Evolutionary conservation across 306 rosid species (phyloP), one percentile per base, ranked within the genome.

Genomic region (Psophocarpus tetragonolobus): DNA sequence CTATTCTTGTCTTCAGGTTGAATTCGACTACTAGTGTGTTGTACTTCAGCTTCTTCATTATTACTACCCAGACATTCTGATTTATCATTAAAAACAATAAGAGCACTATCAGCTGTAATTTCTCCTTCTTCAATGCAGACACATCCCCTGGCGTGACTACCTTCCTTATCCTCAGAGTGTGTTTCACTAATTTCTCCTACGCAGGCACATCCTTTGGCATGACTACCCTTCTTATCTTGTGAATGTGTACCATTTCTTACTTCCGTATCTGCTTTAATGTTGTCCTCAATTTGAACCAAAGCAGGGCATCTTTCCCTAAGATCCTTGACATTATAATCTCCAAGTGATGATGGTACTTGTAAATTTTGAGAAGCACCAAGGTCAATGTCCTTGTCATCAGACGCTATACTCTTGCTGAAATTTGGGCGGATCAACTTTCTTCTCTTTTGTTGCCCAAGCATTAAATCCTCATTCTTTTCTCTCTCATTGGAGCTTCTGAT

Each of bases 371-470:
- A 65, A 60, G 79, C 38, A 65, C 57, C 73, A 32, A 36, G 58
- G 67, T 67, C 33, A 9, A 33, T 38, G 71, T 75, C 79, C 71
- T 62, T 72, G 39, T 76, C 74, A 51, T 58, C 75, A 48, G 71
- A 9, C 30, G 86, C 68, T 61, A 65, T 21, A 21, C 58, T 81
- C 63, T 82, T 65, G 64, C 71, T 65, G 82, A 91, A 88, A 67
- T 69, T 83, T 3, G 96, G 96, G 54, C 93, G 88, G 42, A 91
- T 71, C 84, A 91, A 69, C 85, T 88, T 88, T 82, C 87, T 85
- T 84, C 80, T 88, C 85, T 82, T 88, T 51, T 17, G 81, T 51
- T 78, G 73, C 85, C 60, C 76, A 50, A 14, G 47, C 44, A 18
- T 44, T 41, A 21, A 61, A 44, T 73, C 61, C 42, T 85, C 82